Evolutionary conservation across 495 filamentous ascomycete species (phyloP).

Genomic region (Talaromyces adpressus): DNA sequence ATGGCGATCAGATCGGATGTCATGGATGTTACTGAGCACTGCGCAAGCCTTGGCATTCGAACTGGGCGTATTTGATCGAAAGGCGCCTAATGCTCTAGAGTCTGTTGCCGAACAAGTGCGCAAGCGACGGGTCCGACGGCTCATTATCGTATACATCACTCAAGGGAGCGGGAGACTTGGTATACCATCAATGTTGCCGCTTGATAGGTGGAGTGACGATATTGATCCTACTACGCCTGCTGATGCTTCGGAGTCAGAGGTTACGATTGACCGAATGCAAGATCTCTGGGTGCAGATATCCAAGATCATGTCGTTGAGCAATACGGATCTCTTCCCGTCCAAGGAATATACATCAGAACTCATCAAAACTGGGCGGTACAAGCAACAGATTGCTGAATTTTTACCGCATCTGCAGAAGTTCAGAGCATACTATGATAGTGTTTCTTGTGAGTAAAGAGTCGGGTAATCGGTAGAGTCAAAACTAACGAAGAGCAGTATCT

Average conservation of each 20-base stretch:
- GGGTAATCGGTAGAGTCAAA: not conserved
- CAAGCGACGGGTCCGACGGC: conserved; percentile 72
- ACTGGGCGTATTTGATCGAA: conserved; percentile 87
- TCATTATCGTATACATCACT: conserved; percentile 83
- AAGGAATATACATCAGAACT: conserved; percentile 77
- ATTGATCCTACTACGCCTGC: conserved; percentile 25
- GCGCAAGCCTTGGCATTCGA: conserved; percentile 87
- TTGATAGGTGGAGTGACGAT: conserved; percentile 47
- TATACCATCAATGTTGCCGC: conserved; percentile 87
- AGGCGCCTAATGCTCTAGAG: conserved; percentile 48
- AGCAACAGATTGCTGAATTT: conserved; percentile 70
- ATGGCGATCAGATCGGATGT: conserved; percentile 96
- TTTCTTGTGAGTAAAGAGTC: conserved; percentile 8
- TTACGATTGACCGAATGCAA: conserved; percentile 54
- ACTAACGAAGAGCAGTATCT: conserved; percentile 47
- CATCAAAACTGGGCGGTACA: conserved; percentile 78
- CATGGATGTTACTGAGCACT: conserved; percentile 94
- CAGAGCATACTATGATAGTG: conserved; percentile 63
- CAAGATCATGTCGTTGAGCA: conserved; percentile 79
- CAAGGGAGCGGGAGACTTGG: conserved; percentile 88
- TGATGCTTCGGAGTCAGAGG: conserved; percentile 21
- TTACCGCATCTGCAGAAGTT: conserved; percentile 69
- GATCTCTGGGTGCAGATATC: conserved; percentile 90
- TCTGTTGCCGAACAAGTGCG: conserved; percentile 58
- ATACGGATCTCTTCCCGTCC: conserved; percentile 76